Conservation (phyloP, 495 filamentous ascomycete species). For the Cryomyces antarcticus region DNA sequence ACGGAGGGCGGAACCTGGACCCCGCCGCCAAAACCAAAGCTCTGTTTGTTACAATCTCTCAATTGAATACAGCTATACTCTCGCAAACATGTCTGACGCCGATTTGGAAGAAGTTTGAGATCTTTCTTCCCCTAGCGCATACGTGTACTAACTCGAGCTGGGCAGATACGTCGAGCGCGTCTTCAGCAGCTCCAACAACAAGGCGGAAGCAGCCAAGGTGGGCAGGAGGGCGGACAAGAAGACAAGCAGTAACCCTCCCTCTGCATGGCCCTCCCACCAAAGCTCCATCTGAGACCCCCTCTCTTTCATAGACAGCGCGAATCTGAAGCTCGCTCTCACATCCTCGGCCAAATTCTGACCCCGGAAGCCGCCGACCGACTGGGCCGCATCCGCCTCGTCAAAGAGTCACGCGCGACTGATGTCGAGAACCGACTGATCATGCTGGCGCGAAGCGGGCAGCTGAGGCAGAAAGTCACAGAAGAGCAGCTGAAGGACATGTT, state of each 20-base stretch:
- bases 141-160: not conserved
- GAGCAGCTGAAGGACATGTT: conserved; percentile 82
- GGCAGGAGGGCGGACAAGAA: conserved; percentile 31
- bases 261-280: not conserved
- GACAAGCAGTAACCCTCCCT: conserved; percentile 39
- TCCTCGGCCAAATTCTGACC: conserved; percentile 79
- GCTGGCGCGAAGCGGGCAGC: conserved; percentile 71
- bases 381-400: conserved; percentile 85
- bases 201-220: conserved; percentile 22
- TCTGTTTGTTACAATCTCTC: too few species aligned
- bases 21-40: too few species aligned
- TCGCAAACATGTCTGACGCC: conserved; percentile 71
- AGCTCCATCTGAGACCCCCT: not conserved
- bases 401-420: conserved; percentile 73
- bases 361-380: conserved; percentile 86
- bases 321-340: conserved; percentile 50
- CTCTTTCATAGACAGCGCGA: conserved; percentile 7
- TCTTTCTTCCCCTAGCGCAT: not conserved
- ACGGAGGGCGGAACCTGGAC: too few species aligned
- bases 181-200: conserved; percentile 78
- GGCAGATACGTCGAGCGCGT: conserved; percentile 68
- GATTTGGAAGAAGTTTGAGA: conserved; percentile 55
- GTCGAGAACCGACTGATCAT: conserved; percentile 85
- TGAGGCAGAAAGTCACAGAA: conserved; percentile 75
- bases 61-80: too few species aligned